Evolutionary conservation across 345 rosid genomes (phyloP), one percentile per base, ranked within the genome.

Genomic region (Gossypium raimondii): DNA sequence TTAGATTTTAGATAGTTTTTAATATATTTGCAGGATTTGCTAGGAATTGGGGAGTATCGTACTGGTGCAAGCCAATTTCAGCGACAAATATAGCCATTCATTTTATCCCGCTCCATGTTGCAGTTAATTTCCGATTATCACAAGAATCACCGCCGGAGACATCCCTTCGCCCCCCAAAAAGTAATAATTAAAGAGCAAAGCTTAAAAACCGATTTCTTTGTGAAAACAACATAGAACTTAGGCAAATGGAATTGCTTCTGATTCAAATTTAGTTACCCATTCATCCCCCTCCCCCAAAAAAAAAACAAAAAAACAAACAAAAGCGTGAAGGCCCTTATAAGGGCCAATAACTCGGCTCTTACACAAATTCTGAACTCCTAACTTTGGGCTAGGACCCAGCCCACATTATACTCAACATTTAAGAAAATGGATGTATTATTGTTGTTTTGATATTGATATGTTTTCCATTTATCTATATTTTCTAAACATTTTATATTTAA

Each of bases 41-140:
- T 59, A 24, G 64, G 64, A 25, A 59, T 59, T 25, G 64, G 64
- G 9, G 64, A 59, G 64, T 59, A 59, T 59, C 64, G 64, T 25
- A 41, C 64, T 59, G 64, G 64, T 25, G 64, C 64, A 4, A 25
- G 64, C 41, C 64, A 59, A 25, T 25, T 25, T 60, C 64, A 60
- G n/a, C 64, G 41, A 12, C 16, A 59, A 8, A 57, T n/a, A 67
- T 67, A 55, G 55, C 24, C 66, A 65, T 58, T 38, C 68, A 45
- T 8, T 18, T 9, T 51, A 1, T 69, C 27, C 41, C 24, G 1
- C 18, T 9, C 59, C 16, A 25, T 13, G 10, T 9, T 27, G 17
- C 38, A 59, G 14, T 24, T 60, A 52, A 10, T 27, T 27, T 51
- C 59, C 51, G 44, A 17, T 20, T 20, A 45, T 7, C 11, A 6